Base-by-base conservation (phyloP, 2,329 filamentous ascomycete species). In the Clathrospora elynae region DNA sequence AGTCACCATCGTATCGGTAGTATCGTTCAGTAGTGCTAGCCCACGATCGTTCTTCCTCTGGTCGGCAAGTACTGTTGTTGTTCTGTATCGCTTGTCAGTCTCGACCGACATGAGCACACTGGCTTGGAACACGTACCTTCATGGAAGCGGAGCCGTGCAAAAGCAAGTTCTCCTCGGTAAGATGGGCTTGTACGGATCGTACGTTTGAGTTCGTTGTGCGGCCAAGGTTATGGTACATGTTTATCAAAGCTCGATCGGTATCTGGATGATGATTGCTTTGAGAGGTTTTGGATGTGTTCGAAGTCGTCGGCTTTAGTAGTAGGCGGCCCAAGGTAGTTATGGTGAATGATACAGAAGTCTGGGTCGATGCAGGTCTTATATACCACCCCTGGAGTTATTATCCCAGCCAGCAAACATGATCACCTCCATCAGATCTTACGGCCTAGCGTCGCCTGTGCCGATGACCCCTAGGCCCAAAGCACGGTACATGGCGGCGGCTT, bases 121-220 rank as follows among this genome's bases (percentile, higher is more conserved):
- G 5, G 14, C 6, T 14, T 14, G 11, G 19, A 22, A 22, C 10
- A 43, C 50, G 20, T 43, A 69, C 67, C 54, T 62, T 58, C 12
- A 37, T 35, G 20, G 45, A 55, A 33, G 52, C 40, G 1, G 52
- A 57, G 35, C 61, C 60, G 39, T 70, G 65, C 28, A 61, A 41
- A 33, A 57, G 53, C 19, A 70, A 29, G 43, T 68, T 70, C 31
- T 64, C 59, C 30, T 66, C 61, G 1, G 66, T 67, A 25, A 69
- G 50, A 34, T 46, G 46, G 18, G 29, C 22, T 40, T 46, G 45
- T 14, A 39, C 40, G 41, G 46, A 57, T 42, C 34, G 17, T 26
- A 41, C 26, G 10, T 37, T 35, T 37, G 42, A 49, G 38, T 46
- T 46, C 38, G 43, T 38, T 19, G 33, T 44, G 16, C 42, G 31